Percentiles rank a stretch among this genome's conserved stretches.
phyloP scores from a whole-genome alignment of 768 basidiomycete genomes.

The Calocera cornea region DNA sequence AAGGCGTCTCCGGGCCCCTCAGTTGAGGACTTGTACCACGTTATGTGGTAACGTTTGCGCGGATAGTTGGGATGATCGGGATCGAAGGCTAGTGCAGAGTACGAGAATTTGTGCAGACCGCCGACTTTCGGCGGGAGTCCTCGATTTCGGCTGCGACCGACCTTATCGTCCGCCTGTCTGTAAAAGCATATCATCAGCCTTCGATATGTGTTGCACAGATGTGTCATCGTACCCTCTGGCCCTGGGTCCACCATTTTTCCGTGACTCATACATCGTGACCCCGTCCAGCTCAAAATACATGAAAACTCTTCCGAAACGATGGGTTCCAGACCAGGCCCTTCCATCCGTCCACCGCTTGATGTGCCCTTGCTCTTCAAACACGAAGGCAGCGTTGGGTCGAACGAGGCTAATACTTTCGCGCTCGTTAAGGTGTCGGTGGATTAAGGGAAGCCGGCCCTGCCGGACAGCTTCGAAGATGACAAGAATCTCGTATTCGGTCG shows the following conservation, averaged over 20 bases:
- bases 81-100: constrained; percentile 1
- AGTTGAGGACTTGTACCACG: neutral
- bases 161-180: neutral
- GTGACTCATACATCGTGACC: neutral
- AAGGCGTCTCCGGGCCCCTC: neutral
- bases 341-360: constrained; percentile 3
- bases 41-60: neutral
- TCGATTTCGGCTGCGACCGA: constrained; percentile 1
- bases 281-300: constrained; percentile 3
- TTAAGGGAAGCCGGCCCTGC: neutral
- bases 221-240: neutral
- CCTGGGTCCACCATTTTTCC: neutral
- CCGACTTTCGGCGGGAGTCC: constrained; percentile 1
- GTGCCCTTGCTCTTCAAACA: neutral
- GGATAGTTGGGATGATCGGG: constrained; percentile 1
- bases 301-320: neutral
- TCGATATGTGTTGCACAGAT: neutral
- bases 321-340: neutral
- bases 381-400: neutral
- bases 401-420: neutral
- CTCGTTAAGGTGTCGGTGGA: constrained; percentile 1
- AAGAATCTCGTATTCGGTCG: constrained; percentile 1
- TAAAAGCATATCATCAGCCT: neutral
- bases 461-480: constrained; percentile 3
- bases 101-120: neutral